Percentiles rank a stretch among this genome's conserved stretches.
phyloP scores from a whole-genome alignment of 306 rosid genomes.

The Pterocarpus macrocarpus region DNA sequence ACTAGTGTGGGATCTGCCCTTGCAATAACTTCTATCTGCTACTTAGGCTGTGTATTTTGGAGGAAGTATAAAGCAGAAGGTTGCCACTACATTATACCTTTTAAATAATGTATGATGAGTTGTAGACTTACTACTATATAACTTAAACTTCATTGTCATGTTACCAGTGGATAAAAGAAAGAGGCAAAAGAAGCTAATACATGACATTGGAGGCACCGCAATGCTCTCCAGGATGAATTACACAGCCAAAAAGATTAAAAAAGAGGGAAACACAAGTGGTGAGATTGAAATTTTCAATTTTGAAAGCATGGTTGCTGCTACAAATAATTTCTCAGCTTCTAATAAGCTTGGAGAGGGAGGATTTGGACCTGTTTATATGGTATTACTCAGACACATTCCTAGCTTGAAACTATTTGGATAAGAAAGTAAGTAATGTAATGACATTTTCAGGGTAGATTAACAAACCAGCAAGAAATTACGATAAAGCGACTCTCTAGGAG shows the following conservation, averaged over 20 bases:
- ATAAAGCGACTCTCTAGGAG: constrained; percentile 44
- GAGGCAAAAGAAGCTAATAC: constrained; percentile 6
- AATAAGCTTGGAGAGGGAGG: constrained; percentile 46
- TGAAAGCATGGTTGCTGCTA: constrained; percentile 37
- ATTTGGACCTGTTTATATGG: constrained; percentile 53
- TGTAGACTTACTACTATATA: not conserved
- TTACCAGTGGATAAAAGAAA: constrained; percentile 14
- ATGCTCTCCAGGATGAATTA: constrained; percentile 2
- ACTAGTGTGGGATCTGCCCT: constrained; percentile 23
- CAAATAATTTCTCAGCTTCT: constrained; percentile 42
- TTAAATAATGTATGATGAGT: not conserved
- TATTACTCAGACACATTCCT: not conserved
- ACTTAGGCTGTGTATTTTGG: not conserved
- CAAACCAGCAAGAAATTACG: constrained; percentile 35
- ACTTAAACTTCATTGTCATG: not conserved
- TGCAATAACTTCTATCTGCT: constrained; percentile 14
- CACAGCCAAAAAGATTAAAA: not conserved
- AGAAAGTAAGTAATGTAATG: not conserved
- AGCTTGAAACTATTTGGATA: not conserved
- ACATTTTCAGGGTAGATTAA: constrained; percentile 43
- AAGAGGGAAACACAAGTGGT: not conserved
- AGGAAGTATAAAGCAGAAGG: constrained; percentile 38
- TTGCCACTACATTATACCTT: not conserved
- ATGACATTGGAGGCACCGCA: constrained; percentile 36
- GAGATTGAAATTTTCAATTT: constrained; percentile 44